Percentiles rank a stretch among this genome's conserved stretches.
Conservation (phyloP, 257 asterid species). For the Fraxinus excelsior region DNA sequence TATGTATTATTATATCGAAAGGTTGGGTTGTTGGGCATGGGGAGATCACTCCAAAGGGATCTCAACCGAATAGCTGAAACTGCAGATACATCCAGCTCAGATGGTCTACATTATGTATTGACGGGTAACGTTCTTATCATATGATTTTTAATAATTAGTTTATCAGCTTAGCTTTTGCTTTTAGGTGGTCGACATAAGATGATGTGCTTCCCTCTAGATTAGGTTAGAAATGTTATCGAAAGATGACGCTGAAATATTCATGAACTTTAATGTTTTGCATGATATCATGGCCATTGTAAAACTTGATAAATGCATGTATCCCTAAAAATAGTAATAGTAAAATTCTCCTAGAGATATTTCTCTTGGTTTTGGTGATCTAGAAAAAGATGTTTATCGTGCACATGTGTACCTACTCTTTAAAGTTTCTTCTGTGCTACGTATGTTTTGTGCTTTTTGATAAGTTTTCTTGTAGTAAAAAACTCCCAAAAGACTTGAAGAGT, state of each 20-base stretch:
- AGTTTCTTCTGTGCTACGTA: not conserved
- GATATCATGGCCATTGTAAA: not conserved
- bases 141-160: conserved; percentile 13
- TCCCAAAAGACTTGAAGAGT: not conserved
- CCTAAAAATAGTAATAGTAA: not conserved
- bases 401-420: not conserved
- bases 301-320: not conserved
- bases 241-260: not conserved
- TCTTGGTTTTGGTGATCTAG: not conserved
- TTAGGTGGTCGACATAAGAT: not conserved
- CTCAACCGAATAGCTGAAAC: conserved; percentile 86
- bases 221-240: not conserved
- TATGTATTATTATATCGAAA: conserved; percentile 21
- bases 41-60: conserved; percentile 84
- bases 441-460: not conserved
- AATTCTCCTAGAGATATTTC: not conserved
- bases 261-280: not conserved
- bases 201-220: not conserved
- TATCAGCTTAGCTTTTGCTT: conserved; percentile 1
- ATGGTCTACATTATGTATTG: conserved; percentile 89
- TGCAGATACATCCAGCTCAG: conserved; percentile 88
- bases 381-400: not conserved
- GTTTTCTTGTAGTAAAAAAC: not conserved
- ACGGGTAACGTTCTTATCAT: conserved; percentile 57
- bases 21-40: conserved; percentile 96